Evolutionary conservation across 2,329 filamentous ascomycete genomes (phyloP).

Genomic region (Aspergillus bombycis): DNA sequence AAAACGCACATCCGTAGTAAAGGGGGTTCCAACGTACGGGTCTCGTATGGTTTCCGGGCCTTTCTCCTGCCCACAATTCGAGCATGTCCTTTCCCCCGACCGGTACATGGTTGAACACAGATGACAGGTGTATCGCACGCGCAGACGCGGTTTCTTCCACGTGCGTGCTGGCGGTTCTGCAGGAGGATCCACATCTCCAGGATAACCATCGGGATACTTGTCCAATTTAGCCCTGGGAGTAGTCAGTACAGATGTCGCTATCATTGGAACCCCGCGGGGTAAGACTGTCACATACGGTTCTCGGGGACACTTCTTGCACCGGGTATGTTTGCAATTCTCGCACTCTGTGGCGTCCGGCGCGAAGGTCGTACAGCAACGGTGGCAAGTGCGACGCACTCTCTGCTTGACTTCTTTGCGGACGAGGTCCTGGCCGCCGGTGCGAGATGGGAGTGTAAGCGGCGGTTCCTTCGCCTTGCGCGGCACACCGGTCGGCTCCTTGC

Average conservation of each 20-base stretch:
- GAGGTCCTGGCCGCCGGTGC: conserved; percentile 69
- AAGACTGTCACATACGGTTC: conserved; percentile 66
- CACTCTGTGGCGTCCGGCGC: conserved; percentile 64
- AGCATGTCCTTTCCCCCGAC: conserved; percentile 37
- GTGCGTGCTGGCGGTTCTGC: conserved; percentile 38
- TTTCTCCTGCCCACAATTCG: conserved; percentile 45
- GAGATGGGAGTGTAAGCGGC: conserved; percentile 59
- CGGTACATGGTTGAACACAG: conserved; percentile 39
- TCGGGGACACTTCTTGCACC: conserved; percentile 79
- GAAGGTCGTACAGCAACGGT: conserved; percentile 71
- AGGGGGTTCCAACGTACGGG: conserved; percentile 37
- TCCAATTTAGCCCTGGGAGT: conserved; percentile 39
- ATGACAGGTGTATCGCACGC: conserved; percentile 48
- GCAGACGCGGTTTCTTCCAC: conserved; percentile 40
- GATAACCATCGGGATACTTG: conserved; percentile 50
- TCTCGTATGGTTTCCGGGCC: conserved; percentile 46
- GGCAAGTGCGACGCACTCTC: conserved; percentile 74
- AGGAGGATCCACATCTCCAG: conserved; percentile 46
- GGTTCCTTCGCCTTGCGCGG: conserved; percentile 47
- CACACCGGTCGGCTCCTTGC: conserved; percentile 34
- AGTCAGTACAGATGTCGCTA: conserved; percentile 10
- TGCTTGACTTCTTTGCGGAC: conserved; percentile 73
- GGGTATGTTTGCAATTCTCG: conserved; percentile 68
- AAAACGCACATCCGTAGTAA: background rate
- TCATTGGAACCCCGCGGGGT: background rate